A percentile compares a stretch with the other conserved stretches of the same genome.
These are phyloP conservation scores for Annulohypoxylon stygium DNA, from an alignment of 495 filamentous ascomycete genomes.

Conservation along the genomic window DNA sequence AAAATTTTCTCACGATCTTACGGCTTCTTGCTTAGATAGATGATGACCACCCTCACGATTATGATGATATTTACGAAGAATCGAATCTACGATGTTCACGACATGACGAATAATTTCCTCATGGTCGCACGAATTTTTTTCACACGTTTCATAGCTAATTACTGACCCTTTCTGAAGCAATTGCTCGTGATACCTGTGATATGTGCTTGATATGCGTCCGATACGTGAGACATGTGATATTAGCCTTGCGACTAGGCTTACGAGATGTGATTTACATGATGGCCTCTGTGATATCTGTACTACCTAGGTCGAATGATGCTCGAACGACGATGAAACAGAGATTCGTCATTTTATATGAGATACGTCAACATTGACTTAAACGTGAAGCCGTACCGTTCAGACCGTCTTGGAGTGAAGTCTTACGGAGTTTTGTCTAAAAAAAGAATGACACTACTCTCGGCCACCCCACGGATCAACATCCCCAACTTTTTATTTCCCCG, in stretches of 20 bases:
- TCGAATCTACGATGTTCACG: conserved; percentile 47
- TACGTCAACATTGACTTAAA: conserved; percentile 7
- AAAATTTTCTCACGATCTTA: conserved; percentile 47
- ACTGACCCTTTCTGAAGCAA: conserved; percentile 12
- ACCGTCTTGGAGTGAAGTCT: not conserved
- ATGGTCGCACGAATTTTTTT: conserved; percentile 34
- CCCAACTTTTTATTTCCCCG: conserved; percentile 36
- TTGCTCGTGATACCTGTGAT: conserved; percentile 7
- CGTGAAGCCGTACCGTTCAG: not conserved
- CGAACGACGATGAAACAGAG: not conserved
- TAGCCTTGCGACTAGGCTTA: not conserved
- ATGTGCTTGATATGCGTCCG: not conserved
- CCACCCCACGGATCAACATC: conserved; percentile 41
- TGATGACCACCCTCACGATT: conserved; percentile 34
- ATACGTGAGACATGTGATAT: conserved; percentile 2
- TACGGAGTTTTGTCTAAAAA: conserved; percentile 31
- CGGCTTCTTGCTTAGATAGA: conserved; percentile 39
- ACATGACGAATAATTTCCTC: conserved; percentile 39
- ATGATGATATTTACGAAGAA: conserved; percentile 46
- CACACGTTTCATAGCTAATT: conserved; percentile 3
- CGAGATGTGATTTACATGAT: not conserved
- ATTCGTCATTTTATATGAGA: conserved; percentile 1
- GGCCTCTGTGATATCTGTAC: not conserved
- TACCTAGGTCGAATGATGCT: not conserved
- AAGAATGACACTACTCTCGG: conserved; percentile 14